Conservation (phyloP, 345 rosid species). For the Abelmoschus esculentus region DNA sequence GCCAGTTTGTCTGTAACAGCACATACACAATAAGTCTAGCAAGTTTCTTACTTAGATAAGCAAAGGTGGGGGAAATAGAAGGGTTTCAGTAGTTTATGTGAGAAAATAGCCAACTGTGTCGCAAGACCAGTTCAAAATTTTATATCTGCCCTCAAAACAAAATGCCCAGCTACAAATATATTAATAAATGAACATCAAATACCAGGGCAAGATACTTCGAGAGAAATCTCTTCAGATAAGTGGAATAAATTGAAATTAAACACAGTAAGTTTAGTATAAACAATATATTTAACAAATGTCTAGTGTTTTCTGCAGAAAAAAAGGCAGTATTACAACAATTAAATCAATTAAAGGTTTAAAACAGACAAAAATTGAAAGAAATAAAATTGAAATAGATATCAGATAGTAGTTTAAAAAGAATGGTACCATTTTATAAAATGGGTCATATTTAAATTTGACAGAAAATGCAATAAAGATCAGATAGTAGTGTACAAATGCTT, state of each 20-base stretch:
- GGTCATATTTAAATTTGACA: too few species aligned
- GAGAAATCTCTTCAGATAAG: neutral
- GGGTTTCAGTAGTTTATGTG: too few species aligned
- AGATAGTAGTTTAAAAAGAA: too few species aligned
- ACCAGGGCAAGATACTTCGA: neutral
- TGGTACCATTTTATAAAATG: too few species aligned
- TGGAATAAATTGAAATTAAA: neutral
- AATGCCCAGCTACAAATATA: conserved; percentile 46
- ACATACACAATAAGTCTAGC: too few species aligned
- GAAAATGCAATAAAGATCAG: conserved; percentile 49
- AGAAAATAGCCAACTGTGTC: conserved; percentile 53
- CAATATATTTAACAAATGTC: neutral
- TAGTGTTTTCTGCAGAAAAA: neutral
- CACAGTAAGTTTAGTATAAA: neutral
- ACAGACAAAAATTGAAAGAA: neutral
- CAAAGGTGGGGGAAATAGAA: too few species aligned
- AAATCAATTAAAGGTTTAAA: neutral
- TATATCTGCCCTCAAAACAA: conserved; percentile 61
- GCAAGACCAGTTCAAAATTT: conserved; percentile 46
- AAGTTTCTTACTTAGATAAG: too few species aligned
- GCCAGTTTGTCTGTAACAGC: too few species aligned
- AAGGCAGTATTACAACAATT: too few species aligned
- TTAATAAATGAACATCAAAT: too few species aligned
- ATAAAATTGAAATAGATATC: too few species aligned
- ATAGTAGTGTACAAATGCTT: conserved; percentile 45